Evolutionary conservation across 148 eudicot genomes (phyloP).

Genomic region (Rhododendron vialii): DNA sequence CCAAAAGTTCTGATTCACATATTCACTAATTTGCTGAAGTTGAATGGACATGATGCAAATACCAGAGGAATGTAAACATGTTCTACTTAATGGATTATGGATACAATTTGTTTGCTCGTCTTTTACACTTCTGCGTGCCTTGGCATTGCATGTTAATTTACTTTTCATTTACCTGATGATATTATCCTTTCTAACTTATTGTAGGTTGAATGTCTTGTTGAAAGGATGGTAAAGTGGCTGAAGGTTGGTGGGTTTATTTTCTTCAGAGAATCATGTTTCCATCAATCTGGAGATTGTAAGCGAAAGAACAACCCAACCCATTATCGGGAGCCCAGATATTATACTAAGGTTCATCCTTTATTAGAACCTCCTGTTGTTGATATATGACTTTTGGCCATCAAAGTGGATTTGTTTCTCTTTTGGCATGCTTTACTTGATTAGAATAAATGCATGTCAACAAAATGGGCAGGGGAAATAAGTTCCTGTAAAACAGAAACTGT

Average conservation of each 20-base stretch:
- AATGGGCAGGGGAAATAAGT: background rate
- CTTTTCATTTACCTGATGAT: background rate
- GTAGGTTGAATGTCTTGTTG: conserved; percentile 74
- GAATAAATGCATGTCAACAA: background rate
- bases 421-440: conserved; percentile 1
- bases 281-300: conserved; percentile 96
- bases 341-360: conserved; percentile 61
- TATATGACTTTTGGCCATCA: background rate
- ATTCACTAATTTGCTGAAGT: background rate
- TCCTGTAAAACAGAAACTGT: background rate
- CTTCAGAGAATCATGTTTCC: conserved; percentile 97
- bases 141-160: background rate
- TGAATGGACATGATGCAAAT: background rate
- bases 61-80: background rate
- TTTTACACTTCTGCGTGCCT: background rate
- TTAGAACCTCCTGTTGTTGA: background rate
- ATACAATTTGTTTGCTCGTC: background rate
- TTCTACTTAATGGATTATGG: background rate
- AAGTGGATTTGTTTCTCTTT: background rate
- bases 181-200: conserved; percentile 9
- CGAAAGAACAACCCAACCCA: conserved; percentile 92
- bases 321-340: conserved; percentile 89
- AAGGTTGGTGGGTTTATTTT: conserved; percentile 87
- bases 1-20: background rate
- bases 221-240: conserved; percentile 82